Evolutionary conservation across 345 rosid species (phyloP), one percentile per base, ranked within the genome.

Genomic region (Eucalyptus pauciflora): DNA sequence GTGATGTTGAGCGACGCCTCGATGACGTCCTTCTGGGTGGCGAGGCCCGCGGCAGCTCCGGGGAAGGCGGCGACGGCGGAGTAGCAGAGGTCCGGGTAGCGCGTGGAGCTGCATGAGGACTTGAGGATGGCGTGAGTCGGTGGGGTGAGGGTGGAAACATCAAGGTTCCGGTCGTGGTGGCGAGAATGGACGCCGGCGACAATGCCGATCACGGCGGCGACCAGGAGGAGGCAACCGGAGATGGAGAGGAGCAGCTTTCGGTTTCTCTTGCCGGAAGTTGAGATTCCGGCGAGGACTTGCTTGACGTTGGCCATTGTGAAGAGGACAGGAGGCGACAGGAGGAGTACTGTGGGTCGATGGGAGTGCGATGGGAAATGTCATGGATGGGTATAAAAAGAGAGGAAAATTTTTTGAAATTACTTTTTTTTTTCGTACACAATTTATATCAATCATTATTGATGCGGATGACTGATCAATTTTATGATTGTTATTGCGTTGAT

Each of bases 71-170:
- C 94, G 24, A 96, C 83, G n/a, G 94, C 93, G 1, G 99, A 96
- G 93, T 89, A 89, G 91, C 99, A 97, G 17, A 96, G 92, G 6
- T 95, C 99, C 4, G 95, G 96, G 94, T 92, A 96, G 17, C 81
- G 87, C 9, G 99, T 94, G 92, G 85, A 87, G 92, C 94, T 93
- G 71, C 99, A 97, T 0, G 98, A 90, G 81, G 95, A 88, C 91
- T 91, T 95, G 85, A 96, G 92, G 10, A 97, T 89, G 69, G 94
- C 93, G 69, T 94, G 99, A 20, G 97, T 92, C 22, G 93, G 83
- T 33, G 95, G 86, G 17, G n/a, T 33, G 86, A 58, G 37, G 79
- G 46, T 79, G 76, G 67, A 11, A 49, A 41, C 27, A n/a, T 43
- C 48, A 37, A 87, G 37, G 88, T 24, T 88, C 88, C 81, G 49